Evolutionary conservation across 129 eudicot genomes (phyloP).

Genomic region (Ambrosia artemisiifolia): DNA sequence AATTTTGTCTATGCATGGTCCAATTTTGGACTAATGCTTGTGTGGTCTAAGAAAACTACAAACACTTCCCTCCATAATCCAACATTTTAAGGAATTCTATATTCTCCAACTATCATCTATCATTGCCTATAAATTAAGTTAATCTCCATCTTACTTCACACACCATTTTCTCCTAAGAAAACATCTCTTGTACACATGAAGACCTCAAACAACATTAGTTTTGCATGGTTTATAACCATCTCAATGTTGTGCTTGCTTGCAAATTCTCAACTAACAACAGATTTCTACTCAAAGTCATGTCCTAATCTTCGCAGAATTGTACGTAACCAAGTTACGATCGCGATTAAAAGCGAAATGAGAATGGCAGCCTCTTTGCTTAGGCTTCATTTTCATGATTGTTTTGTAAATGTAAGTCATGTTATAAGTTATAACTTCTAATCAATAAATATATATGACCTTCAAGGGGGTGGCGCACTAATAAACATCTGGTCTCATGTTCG

Average conservation of each 20-base stretch:
- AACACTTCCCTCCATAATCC: slow-evolving; percentile 4
- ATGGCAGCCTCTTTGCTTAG: slow-evolving; percentile 52
- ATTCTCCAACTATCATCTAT: slow-evolving; percentile 18
- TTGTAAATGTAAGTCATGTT: slow-evolving; percentile 51
- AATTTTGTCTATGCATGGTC: too few species aligned
- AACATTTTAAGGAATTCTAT: slow-evolving; percentile 5
- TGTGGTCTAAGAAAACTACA: too few species aligned
- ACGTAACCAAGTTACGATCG: slow-evolving; percentile 26
- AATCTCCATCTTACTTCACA: slow-evolving; percentile 16
- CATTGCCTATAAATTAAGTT: slow-evolving; percentile 20
- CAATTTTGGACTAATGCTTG: too few species aligned
- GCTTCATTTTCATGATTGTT: slow-evolving; percentile 64
- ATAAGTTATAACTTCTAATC: neutral
- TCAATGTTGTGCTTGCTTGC: slow-evolving; percentile 32
- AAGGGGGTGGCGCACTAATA: neutral
- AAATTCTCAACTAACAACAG: slow-evolving; percentile 39
- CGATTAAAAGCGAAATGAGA: slow-evolving; percentile 37
- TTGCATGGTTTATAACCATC: slow-evolving; percentile 39
- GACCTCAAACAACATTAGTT: slow-evolving; percentile 24
- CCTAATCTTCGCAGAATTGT: slow-evolving; percentile 29
- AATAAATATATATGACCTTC: neutral
- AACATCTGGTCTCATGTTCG: neutral
- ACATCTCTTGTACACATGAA: slow-evolving; percentile 13
- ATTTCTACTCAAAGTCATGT: slow-evolving; percentile 37
- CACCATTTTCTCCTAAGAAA: neutral